Conservation (phyloP, 768 basidiomycete genomes). For the Royoungia palumana region DNA sequence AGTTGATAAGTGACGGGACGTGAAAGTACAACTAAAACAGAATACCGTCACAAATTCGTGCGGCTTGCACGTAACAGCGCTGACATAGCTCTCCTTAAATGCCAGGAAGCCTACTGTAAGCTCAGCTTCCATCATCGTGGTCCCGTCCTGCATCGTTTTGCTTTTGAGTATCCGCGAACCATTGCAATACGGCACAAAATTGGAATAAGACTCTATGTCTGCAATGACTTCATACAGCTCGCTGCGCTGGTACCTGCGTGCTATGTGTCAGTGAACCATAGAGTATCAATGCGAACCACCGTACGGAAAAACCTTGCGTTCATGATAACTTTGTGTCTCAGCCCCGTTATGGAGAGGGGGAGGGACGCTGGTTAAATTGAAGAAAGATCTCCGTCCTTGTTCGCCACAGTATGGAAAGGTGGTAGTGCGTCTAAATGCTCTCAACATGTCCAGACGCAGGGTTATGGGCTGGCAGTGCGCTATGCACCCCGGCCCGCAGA, state of each 20-base stretch:
- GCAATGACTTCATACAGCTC: slow-evolving; percentile 86
- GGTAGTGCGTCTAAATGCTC: slow-evolving; percentile 6
- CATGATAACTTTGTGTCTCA: slow-evolving; percentile 66
- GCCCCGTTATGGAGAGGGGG: slow-evolving; percentile 33
- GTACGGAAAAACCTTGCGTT: slow-evolving; percentile 86
- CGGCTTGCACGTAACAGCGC: slow-evolving; percentile 77
- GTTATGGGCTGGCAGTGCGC: neutral
- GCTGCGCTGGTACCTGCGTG: slow-evolving; percentile 63
- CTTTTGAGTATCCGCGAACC: slow-evolving; percentile 58
- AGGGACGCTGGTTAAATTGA: slow-evolving; percentile 51
- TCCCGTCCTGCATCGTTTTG: slow-evolving; percentile 28
- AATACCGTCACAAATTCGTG: slow-evolving; percentile 69
- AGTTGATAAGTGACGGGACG: neutral
- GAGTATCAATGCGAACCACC: slow-evolving; percentile 31
- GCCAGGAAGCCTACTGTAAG: slow-evolving; percentile 85
- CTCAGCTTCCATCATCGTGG: slow-evolving; percentile 71
- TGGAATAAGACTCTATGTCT: slow-evolving; percentile 80
- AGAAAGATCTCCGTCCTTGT: slow-evolving; percentile 34
- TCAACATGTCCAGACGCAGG: slow-evolving; percentile 17
- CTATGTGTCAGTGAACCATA: slow-evolving; percentile 10
- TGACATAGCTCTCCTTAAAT: slow-evolving; percentile 85
- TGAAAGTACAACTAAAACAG: slow-evolving; percentile 2
- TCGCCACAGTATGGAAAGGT: neutral
- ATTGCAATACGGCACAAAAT: slow-evolving; percentile 88
- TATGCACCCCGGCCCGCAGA: no score